Base-by-base conservation (phyloP, 2,329 filamentous ascomycete species). In the Leptosphaerulina australis region DNA sequence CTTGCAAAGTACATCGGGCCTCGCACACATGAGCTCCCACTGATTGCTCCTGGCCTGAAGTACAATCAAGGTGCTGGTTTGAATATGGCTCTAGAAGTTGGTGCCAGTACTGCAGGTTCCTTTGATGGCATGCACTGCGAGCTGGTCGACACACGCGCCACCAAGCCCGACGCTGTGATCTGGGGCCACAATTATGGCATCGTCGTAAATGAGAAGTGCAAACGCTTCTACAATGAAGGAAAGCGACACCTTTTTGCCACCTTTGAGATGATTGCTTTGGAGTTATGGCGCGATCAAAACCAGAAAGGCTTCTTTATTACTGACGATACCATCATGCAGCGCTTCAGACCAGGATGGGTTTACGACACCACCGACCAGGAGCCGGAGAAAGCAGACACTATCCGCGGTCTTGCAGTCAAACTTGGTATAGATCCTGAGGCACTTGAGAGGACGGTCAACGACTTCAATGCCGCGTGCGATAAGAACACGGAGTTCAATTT, bases 111-210 rank as follows among this genome's bases (percentile, higher is more conserved):
- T 2, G 71, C 72, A 10, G 74, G 73, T 6, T 72, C 68, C 1
- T 74, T 76, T 45, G 70, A 75, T 46, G 72, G 74, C 17, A 75
- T 76, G 66, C 74, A 76, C 44, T 75, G 73, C 58, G 73, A 77
- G 57, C 64, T 76, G 0, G 74, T 76, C 10, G 75, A 76, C 44
- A 74, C 64, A 1, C 60, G 73, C n/a, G 68, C 74, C 17, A 71
- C 58, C 9, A 76, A 76, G 56, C 73, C 73, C 1, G 73, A 75
- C 50, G 71, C 73, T 3, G 71, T 73, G 5, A 72, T 73, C 30
- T 74, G 69, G 71, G 69, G 73, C 37, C 69, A 75, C 62, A 74
- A 74, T 56, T 76, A 76, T 50, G 73, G 73, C n/a, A 76, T 77
- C 43, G 71, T 76, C 0, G 73, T 77, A 25, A 76, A 77, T 56